Conservation (phyloP, 2,329 filamentous ascomycete species). For the Xylaria multiplex region DNA sequence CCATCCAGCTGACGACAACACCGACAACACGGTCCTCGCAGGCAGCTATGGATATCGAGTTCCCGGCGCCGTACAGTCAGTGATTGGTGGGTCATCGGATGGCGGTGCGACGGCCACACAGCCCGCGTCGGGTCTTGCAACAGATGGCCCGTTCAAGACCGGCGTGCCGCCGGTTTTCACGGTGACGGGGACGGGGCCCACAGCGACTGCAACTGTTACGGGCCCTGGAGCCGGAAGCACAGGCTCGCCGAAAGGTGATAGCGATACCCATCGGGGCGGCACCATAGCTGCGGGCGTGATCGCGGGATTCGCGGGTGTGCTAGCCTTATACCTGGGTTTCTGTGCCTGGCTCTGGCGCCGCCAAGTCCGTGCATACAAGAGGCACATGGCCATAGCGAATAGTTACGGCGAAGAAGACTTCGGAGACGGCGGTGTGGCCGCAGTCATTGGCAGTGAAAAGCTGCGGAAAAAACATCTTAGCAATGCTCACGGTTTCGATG, state of each 20-base stretch:
- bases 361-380: slow-evolving; percentile 75
- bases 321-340: slow-evolving; percentile 74
- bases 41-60: slow-evolving; percentile 74
- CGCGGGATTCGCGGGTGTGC: slow-evolving; percentile 70
- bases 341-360: slow-evolving; percentile 79
- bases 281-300: slow-evolving; percentile 64
- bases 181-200: slow-evolving; percentile 66
- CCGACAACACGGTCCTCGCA: slow-evolving; percentile 63
- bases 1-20: slow-evolving; percentile 57
- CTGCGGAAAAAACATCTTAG: slow-evolving; percentile 40
- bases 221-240: slow-evolving; percentile 49
- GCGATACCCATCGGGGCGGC: slow-evolving; percentile 40
- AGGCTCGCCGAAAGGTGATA: slow-evolving; percentile 45
- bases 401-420: slow-evolving; percentile 53
- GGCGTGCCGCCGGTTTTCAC: slow-evolving; percentile 77
- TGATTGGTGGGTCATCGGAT: slow-evolving; percentile 68
- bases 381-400: slow-evolving; percentile 73
- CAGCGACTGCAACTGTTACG: slow-evolving; percentile 66
- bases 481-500: slow-evolving; percentile 9
- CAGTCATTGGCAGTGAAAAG: slow-evolving; percentile 40
- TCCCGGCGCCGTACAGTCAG: slow-evolving; percentile 68
- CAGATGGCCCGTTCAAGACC: slow-evolving; percentile 75
- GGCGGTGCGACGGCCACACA: slow-evolving; percentile 74
- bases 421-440: slow-evolving; percentile 13
- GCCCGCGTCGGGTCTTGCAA: slow-evolving; percentile 70